Conservation (phyloP, 2,329 filamentous ascomycete genomes). For the Trichoderma pleuroti region DNA sequence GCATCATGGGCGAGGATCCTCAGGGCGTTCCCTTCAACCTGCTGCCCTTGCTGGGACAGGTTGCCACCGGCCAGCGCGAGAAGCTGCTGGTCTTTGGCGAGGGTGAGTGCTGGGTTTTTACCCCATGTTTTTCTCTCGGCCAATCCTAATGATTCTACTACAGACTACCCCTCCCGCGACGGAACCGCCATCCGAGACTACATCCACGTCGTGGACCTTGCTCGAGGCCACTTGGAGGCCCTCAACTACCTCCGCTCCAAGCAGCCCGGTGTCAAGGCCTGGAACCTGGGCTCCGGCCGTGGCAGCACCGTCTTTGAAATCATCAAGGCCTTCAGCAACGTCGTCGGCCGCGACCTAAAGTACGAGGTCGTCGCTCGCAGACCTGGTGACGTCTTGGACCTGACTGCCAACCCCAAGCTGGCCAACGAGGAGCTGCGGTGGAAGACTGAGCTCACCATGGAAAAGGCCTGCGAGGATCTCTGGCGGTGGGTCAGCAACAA, state of each 20-base stretch:
- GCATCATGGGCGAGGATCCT: conserved; percentile 97
- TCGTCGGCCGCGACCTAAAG: conserved; percentile 78
- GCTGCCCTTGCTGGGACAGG: conserved; percentile 88
- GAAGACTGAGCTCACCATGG: conserved; percentile 86
- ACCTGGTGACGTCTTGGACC: conserved; percentile 86
- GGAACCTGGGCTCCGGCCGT: conserved; percentile 93
- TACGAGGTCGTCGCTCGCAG: conserved; percentile 83
- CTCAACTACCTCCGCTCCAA: conserved; percentile 84
- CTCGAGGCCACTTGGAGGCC: conserved; percentile 79
- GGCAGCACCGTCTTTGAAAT: conserved; percentile 97
- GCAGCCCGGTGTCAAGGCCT: conserved; percentile 85
- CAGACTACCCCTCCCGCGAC: conserved; percentile 87
- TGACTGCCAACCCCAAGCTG: conserved; percentile 84
- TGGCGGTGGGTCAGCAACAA: conserved; percentile 99
- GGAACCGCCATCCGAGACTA: conserved; percentile 96
- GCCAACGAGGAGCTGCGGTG: conserved; percentile 88
- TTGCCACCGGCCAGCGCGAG: conserved; percentile 89
- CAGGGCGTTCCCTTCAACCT: conserved; percentile 95
- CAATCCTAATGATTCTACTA: conserved; percentile 22
- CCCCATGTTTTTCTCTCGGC: neutral
- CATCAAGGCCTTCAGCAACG: conserved; percentile 86
- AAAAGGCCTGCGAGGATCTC: conserved; percentile 88
- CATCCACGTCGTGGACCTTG: conserved; percentile 92
- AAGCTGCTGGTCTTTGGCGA: conserved; percentile 94
- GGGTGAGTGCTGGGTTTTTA: conserved; percentile 55